Percentiles rank a stretch among this genome's conserved stretches.
Evolutionary conservation across 805 yeast genomes (phyloP).

Genomic region (Metschnikowia anglica): DNA sequence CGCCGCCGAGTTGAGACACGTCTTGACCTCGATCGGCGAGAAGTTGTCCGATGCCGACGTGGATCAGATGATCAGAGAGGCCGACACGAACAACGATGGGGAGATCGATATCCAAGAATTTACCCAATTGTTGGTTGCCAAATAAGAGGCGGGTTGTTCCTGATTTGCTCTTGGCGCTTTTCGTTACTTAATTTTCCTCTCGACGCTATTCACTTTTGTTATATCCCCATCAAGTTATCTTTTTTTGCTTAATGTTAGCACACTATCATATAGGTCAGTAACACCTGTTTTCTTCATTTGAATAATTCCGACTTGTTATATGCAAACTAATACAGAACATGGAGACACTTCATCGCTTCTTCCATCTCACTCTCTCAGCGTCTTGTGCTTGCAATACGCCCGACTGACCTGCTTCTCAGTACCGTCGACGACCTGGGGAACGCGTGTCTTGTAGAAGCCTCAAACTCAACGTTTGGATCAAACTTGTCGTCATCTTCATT

Average conservation of each 20-base stretch:
- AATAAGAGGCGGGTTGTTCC: conserved; percentile 37
- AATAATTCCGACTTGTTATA: conserved; percentile 1
- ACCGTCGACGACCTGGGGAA: conserved; percentile 21
- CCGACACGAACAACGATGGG: conserved; percentile 93
- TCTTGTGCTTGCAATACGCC: conserved; percentile 5
- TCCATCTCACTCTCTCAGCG: background rate
- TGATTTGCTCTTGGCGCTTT: background rate
- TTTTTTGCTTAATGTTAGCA: background rate
- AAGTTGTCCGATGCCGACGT: conserved; percentile 95
- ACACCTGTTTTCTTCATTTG: background rate
- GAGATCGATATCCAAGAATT: conserved; percentile 96
- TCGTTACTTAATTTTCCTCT: conserved; percentile 3
- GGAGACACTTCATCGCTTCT: background rate
- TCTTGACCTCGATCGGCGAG: conserved; percentile 96
- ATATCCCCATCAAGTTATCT: conserved; percentile 5
- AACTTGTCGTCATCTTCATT: conserved; percentile 11
- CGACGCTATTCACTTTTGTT: conserved; percentile 1
- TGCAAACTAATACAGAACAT: conserved; percentile 3
- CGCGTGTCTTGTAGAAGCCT: conserved; percentile 20
- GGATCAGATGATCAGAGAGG: conserved; percentile 95
- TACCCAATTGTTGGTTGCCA: conserved; percentile 80
- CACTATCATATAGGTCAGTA: background rate
- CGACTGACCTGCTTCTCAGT: conserved; percentile 12
- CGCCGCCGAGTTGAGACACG: conserved; percentile 95
- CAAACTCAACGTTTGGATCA: conserved; percentile 16